These are phyloP conservation scores for Fusarium sp. DNA, from an alignment of 2,329 filamentous ascomycete species.

Conservation along the genomic window DNA sequence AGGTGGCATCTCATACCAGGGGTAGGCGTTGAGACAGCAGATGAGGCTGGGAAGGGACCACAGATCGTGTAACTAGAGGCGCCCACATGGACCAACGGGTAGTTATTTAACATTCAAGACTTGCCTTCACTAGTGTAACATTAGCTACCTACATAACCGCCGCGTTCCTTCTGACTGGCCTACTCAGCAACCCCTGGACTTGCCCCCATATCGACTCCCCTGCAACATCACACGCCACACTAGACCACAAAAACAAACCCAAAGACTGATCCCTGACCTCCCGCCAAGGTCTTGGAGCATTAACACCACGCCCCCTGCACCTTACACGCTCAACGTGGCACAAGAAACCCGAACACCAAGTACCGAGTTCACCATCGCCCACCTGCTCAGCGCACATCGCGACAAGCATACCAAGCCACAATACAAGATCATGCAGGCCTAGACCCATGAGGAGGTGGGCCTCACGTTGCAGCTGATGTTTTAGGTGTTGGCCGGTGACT, in stretches of 20 bases:
- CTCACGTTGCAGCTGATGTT: not conserved
- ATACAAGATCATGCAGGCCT: not conserved
- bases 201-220: not conserved
- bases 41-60: not conserved
- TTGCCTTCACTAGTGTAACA: not conserved
- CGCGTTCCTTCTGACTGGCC: not conserved
- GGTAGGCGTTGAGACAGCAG: not conserved
- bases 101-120: not conserved
- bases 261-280: not conserved
- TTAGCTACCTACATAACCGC: not conserved
- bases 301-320: not conserved
- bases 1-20: not conserved
- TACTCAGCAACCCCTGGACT: not conserved
- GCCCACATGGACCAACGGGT: not conserved
- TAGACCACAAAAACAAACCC: not conserved
- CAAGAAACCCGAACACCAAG: not conserved
- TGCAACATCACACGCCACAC: not conserved
- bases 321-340: not conserved
- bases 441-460: not conserved
- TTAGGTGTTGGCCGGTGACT: not conserved
- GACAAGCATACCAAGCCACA: constrained; percentile 3
- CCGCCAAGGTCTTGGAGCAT: not conserved
- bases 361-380: not conserved
- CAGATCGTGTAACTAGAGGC: not conserved
- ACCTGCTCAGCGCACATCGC: not conserved